Evolutionary conservation across 2,329 filamentous ascomycete genomes (phyloP).

Genomic region (Davidsoniella neocaledoniae): DNA sequence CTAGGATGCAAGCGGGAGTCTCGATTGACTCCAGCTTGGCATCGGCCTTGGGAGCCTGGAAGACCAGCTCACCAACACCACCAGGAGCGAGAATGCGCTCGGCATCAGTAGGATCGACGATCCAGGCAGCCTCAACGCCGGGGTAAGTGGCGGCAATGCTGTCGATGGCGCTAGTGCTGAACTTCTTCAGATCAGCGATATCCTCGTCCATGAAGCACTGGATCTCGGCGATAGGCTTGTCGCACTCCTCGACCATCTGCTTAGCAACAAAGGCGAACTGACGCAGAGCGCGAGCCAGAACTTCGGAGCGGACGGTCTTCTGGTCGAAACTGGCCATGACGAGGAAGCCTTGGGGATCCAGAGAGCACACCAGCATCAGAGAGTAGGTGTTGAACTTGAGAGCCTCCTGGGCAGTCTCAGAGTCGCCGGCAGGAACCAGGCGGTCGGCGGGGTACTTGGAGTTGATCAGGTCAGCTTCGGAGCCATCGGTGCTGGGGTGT

Average conservation of each 20-base stretch:
- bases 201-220: constrained; percentile 22
- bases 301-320: constrained; percentile 32
- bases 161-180: constrained; percentile 17
- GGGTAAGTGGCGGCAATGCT: constrained; percentile 16
- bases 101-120: constrained; percentile 23
- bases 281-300: constrained; percentile 35
- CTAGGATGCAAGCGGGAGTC: constrained; percentile 18
- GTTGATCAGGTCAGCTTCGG: constrained; percentile 14
- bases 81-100: constrained; percentile 24
- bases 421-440: constrained; percentile 37
- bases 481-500: constrained; percentile 24
- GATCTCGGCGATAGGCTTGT: constrained; percentile 20
- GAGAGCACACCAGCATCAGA: constrained; percentile 47
- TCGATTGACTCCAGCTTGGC: constrained; percentile 16
- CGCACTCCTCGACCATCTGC: constrained; percentile 27
- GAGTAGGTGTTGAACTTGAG: constrained; percentile 43
- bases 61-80: constrained; percentile 27
- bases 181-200: constrained; percentile 17
- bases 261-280: constrained; percentile 35
- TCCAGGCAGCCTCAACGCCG: constrained; percentile 21
- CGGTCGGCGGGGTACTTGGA: constrained; percentile 27
- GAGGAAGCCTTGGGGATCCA: constrained; percentile 37
- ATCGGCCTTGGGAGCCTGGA: constrained; percentile 19
- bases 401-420: constrained; percentile 41
- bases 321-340: constrained; percentile 50